Evolutionary conservation across 768 basidiomycete genomes (phyloP).

Genomic region (Xerocomellus chrysenteron): DNA sequence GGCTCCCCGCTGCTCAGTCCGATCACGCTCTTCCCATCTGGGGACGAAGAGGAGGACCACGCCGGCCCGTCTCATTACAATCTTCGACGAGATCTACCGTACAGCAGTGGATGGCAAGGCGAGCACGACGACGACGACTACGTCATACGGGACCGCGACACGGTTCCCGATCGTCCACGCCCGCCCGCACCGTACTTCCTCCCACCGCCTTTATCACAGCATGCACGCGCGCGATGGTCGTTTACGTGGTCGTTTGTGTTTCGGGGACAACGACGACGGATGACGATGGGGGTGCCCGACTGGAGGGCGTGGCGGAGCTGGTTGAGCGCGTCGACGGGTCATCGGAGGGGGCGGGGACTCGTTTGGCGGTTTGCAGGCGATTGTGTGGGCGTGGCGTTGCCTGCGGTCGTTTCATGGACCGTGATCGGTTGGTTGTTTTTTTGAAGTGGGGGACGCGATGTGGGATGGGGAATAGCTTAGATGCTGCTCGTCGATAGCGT

Average conservation of each 20-base stretch:
- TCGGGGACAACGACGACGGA: conserved; percentile 52
- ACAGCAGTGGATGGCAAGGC: conserved; percentile 33
- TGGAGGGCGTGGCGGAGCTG: conserved; percentile 22
- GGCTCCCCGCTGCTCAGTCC: conserved; percentile 40
- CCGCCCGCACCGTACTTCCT: conserved; percentile 35
- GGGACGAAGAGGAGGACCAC: conserved; percentile 44
- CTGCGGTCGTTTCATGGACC: conserved; percentile 25
- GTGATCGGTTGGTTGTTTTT: conserved; percentile 32
- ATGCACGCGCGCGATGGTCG: conserved; percentile 25
- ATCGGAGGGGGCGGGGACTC: conserved; percentile 30
- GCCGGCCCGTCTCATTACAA: conserved; percentile 53
- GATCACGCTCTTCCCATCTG: conserved; percentile 35
- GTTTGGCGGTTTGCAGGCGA: conserved; percentile 40
- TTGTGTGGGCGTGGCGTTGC: conserved; percentile 31
- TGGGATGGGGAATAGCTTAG: not conserved
- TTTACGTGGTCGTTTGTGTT: conserved; percentile 56
- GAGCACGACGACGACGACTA: conserved; percentile 15
- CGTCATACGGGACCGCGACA: not conserved
- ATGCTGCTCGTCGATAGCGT: not conserved
- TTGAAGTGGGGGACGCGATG: conserved; percentile 6
- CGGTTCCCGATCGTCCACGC: not conserved
- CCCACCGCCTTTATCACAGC: conserved; percentile 35
- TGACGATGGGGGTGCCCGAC: conserved; percentile 46
- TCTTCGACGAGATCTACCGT: conserved; percentile 37
- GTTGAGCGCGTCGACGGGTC: conserved; percentile 10